These are phyloP conservation scores for Colletotrichum sp. DNA, from an alignment of 2,329 filamentous ascomycete genomes.

Conservation along the genomic window DNA sequence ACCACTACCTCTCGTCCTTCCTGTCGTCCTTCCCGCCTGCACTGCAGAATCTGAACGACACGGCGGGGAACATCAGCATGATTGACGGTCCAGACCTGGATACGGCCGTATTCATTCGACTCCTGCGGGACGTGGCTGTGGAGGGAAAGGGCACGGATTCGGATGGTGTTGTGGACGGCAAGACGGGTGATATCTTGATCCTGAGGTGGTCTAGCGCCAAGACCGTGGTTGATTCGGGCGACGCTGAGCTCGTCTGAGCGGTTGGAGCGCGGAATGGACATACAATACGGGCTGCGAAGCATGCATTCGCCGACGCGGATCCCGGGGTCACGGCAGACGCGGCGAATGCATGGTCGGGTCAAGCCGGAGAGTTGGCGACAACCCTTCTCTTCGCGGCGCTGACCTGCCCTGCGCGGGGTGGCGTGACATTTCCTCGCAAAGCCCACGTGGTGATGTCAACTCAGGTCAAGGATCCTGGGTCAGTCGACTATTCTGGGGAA, in stretches of 20 bases:
- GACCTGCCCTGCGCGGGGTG: neutral
- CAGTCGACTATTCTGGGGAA: neutral
- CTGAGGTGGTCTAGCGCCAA: slow-evolving; percentile 79
- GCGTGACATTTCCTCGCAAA: slow-evolving; percentile 18
- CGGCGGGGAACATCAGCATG: slow-evolving; percentile 89
- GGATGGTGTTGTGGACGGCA: slow-evolving; percentile 63
- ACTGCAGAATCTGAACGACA: slow-evolving; percentile 88
- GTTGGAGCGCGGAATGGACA: neutral
- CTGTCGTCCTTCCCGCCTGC: slow-evolving; percentile 79
- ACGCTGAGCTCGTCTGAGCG: slow-evolving; percentile 63
- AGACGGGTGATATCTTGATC: slow-evolving; percentile 70
- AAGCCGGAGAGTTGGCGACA: slow-evolving; percentile 29
- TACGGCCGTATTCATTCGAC: slow-evolving; percentile 82
- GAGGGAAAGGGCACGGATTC: slow-evolving; percentile 67
- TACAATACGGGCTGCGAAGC: neutral
- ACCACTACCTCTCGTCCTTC: slow-evolving; percentile 87
- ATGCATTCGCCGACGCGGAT: neutral
- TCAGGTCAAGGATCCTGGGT: neutral
- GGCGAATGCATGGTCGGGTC: slow-evolving; percentile 43
- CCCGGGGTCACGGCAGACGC: slow-evolving; percentile 55
- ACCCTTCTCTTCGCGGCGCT: neutral
- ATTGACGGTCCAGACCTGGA: slow-evolving; percentile 86
- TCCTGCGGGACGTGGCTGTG: slow-evolving; percentile 66
- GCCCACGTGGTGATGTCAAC: slow-evolving; percentile 19
- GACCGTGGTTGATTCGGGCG: slow-evolving; percentile 56